Conservation (phyloP, 2,329 filamentous ascomycete species). For the Botryosphaeria agaves region DNA sequence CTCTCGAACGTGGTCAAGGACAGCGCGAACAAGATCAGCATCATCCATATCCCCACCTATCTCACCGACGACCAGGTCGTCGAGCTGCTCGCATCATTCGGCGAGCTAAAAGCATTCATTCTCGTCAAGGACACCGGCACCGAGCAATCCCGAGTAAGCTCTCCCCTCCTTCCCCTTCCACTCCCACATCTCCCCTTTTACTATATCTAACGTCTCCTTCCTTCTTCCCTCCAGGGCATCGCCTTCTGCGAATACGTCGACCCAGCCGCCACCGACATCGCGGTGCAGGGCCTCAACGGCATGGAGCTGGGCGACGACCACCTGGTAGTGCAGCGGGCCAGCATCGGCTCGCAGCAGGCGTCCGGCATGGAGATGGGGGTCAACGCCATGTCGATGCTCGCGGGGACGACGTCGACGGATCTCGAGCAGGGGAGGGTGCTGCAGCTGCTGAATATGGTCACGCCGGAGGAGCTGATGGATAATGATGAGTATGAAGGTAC, state of each 20-base stretch:
- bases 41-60: slow-evolving; percentile 76
- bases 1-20: slow-evolving; percentile 73
- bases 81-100: slow-evolving; percentile 79
- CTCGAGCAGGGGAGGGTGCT: slow-evolving; percentile 69
- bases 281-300: slow-evolving; percentile 77
- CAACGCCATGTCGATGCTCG: slow-evolving; percentile 94
- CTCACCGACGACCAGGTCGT: slow-evolving; percentile 82
- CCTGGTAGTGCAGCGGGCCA: slow-evolving; percentile 74
- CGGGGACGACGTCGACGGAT: slow-evolving; percentile 67
- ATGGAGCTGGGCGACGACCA: slow-evolving; percentile 84
- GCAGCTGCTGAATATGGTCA: slow-evolving; percentile 97
- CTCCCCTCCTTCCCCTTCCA: slow-evolving; percentile 13
- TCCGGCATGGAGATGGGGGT: slow-evolving; percentile 87
- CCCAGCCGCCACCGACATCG: slow-evolving; percentile 58
- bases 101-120: slow-evolving; percentile 80
- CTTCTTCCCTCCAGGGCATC: slow-evolving; percentile 47
- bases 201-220: no score
- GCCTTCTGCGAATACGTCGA: slow-evolving; percentile 94
- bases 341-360: slow-evolving; percentile 86
- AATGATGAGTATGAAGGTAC: slow-evolving; percentile 88
- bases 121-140: slow-evolving; percentile 74
- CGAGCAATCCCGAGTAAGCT: slow-evolving; percentile 67
- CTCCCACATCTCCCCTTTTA: slow-evolving; percentile 5
- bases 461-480: slow-evolving; percentile 83
- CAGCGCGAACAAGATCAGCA: slow-evolving; percentile 86